Conservation (phyloP, 768 basidiomycete species). For the Russula vinacea region DNA sequence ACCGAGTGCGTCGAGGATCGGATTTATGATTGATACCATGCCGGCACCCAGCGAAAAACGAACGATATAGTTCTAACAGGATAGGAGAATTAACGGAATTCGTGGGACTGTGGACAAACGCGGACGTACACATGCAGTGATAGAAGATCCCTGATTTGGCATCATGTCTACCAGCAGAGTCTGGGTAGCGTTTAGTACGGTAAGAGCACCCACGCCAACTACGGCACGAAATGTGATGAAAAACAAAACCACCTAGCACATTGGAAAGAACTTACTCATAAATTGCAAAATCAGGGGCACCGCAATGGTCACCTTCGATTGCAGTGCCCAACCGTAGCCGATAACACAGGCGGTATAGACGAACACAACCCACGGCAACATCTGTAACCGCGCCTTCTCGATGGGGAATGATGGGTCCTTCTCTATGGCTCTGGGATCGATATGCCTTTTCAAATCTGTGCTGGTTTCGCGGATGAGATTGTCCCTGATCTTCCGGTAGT, state of each 20-base stretch:
- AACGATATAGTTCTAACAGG: constrained; percentile 61
- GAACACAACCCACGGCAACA: constrained; percentile 43
- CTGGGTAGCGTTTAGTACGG: constrained; percentile 54
- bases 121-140: constrained; percentile 65
- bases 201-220: constrained; percentile 52
- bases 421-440: constrained; percentile 31
- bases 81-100: background rate
- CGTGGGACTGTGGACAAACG: background rate
- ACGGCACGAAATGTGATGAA: background rate
- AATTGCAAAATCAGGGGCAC: constrained; percentile 51
- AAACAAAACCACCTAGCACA: constrained; percentile 9
- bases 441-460: constrained; percentile 31
- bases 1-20: constrained; percentile 57
- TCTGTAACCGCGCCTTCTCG: constrained; percentile 54
- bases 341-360: constrained; percentile 43
- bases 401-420: constrained; percentile 52
- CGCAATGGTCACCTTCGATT: constrained; percentile 47
- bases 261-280: constrained; percentile 34
- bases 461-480: constrained; percentile 28
- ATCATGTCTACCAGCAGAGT: constrained; percentile 65
- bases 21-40: constrained; percentile 61
- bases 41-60: constrained; percentile 61
- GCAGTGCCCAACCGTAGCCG: constrained; percentile 62
- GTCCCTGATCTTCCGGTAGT: constrained; percentile 50
- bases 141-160: constrained; percentile 59